A percentile compares a stretch with the other conserved stretches of the same genome.
phyloP scores from a whole-genome alignment of 2,329 filamentous ascomycete species.

The Tolypocladium guangdongense region DNA sequence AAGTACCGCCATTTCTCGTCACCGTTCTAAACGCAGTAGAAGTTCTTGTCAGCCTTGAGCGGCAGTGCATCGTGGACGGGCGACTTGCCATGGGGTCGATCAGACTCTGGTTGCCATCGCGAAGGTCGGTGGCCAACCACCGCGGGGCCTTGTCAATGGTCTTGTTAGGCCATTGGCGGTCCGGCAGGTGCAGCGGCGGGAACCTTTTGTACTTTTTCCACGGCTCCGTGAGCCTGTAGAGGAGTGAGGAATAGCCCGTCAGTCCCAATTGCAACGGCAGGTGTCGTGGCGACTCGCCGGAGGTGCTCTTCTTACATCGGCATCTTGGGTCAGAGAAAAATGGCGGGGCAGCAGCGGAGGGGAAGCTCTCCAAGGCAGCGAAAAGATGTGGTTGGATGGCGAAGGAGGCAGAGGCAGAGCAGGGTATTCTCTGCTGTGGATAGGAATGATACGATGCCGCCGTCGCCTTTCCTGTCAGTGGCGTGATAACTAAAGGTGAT shows the following conservation, averaged over 20 bases:
- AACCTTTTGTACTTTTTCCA: constrained; percentile 69
- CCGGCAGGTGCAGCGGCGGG: constrained; percentile 44
- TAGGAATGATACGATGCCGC: neutral
- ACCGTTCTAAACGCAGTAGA: constrained; percentile 50
- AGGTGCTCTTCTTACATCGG: constrained; percentile 4
- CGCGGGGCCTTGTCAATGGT: constrained; percentile 73
- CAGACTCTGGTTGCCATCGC: constrained; percentile 91
- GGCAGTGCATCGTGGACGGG: neutral
- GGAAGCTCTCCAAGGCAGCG: neutral
- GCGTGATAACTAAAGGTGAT: neutral
- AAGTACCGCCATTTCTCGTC: constrained; percentile 95
- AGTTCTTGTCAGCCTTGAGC: neutral
- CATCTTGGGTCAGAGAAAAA: constrained; percentile 4
- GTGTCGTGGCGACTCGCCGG: neutral
- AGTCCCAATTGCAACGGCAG: neutral
- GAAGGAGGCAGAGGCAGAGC: neutral
- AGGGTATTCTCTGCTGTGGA: neutral
- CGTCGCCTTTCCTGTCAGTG: neutral
- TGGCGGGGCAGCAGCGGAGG: constrained; percentile 1
- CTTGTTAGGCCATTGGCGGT: constrained; percentile 77
- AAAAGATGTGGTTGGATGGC: neutral
- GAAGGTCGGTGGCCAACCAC: constrained; percentile 74
- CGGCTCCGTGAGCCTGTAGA: constrained; percentile 59
- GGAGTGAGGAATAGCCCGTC: neutral
- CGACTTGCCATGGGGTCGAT: constrained; percentile 74